A percentile compares a stretch with the other conserved stretches of the same genome.
These are phyloP conservation scores for Acmispon strigosus DNA, from an alignment of 306 rosid genomes.

Conservation along the genomic window DNA sequence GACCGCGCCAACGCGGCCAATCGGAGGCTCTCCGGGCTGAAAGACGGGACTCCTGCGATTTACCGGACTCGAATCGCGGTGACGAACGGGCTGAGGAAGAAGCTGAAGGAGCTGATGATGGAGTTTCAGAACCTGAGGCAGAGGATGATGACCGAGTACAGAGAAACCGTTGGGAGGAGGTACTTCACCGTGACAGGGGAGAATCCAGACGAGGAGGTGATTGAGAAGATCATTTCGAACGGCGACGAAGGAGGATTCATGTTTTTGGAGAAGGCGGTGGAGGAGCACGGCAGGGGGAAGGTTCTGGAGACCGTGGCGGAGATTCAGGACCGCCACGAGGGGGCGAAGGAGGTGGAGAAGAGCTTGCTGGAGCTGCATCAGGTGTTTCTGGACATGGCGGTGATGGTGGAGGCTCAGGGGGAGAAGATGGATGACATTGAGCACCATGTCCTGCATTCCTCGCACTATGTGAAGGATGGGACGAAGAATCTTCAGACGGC, in stretches of 20 bases:
- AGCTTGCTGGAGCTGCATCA: conserved; percentile 79
- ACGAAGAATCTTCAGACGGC: conserved; percentile 54
- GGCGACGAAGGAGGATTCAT: conserved; percentile 57
- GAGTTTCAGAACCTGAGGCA: conserved; percentile 76
- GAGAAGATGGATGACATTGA: conserved; percentile 91
- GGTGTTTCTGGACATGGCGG: conserved; percentile 87
- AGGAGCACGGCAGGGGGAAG: conserved; percentile 74
- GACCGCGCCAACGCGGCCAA: conserved; percentile 66
- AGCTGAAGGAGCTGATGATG: conserved; percentile 82
- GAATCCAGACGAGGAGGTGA: conserved; percentile 63
- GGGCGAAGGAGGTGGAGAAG: conserved; percentile 75
- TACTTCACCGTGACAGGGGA: conserved; percentile 78
- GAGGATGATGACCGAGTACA: conserved; percentile 75
- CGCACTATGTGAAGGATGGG: conserved; percentile 70
- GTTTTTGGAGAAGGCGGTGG: conserved; percentile 47
- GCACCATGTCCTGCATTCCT: conserved; percentile 71
- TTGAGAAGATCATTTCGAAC: conserved; percentile 66
- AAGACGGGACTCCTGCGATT: conserved; percentile 52
- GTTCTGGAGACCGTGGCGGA: conserved; percentile 83
- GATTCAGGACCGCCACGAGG: conserved; percentile 71
- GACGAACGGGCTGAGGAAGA: conserved; percentile 64
- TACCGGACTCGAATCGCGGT: conserved; percentile 71
- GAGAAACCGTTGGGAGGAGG: conserved; percentile 73
- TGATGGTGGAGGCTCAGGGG: conserved; percentile 92
- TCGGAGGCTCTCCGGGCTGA: conserved; percentile 49